A percentile compares a stretch with the other conserved stretches of the same genome.
Evolutionary conservation across 2,329 filamentous ascomycete species (phyloP).

Genomic region (Sporothrix variecibatus): DNA sequence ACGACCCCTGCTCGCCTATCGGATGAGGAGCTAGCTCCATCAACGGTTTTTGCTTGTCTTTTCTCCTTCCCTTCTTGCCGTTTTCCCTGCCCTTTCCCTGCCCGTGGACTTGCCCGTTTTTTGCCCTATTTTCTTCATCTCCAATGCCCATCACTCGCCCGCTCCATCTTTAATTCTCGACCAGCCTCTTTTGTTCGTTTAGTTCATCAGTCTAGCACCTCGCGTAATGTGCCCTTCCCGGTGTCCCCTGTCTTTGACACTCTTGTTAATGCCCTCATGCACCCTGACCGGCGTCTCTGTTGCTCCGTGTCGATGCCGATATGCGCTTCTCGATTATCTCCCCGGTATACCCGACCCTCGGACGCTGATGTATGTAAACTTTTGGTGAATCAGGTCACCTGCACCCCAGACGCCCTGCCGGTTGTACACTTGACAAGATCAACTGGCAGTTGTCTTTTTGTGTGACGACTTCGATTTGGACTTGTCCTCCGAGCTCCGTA

Average conservation of each 20-base stretch:
- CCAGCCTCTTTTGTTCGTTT: neutral
- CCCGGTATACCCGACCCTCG: too few species aligned
- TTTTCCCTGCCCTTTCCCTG: neutral
- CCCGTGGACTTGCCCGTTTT: neutral
- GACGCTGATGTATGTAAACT: too few species aligned
- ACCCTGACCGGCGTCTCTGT: neutral
- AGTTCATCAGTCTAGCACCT: neutral
- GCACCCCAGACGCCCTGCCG: neutral
- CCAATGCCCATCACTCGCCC: too few species aligned
- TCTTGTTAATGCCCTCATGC: neutral
- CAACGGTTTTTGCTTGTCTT: neutral
- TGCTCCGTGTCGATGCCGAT: neutral
- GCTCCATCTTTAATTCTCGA: neutral
- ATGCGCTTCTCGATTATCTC: neutral
- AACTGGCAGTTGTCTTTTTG: neutral
- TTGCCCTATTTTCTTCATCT: neutral
- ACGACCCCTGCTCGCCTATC: conserved; percentile 4
- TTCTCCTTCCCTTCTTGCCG: neutral
- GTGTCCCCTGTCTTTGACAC: neutral
- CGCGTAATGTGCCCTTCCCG: neutral
- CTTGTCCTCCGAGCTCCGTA: neutral
- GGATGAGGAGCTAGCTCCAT: neutral
- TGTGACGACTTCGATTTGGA: neutral
- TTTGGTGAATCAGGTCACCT: neutral
- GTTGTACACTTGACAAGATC: neutral